Percentiles rank a stretch among this genome's conserved stretches.
These are phyloP conservation scores for Leccinum subrobustum DNA, from an alignment of 1,284 basidiomycete genomes.

Conservation along the genomic window DNA sequence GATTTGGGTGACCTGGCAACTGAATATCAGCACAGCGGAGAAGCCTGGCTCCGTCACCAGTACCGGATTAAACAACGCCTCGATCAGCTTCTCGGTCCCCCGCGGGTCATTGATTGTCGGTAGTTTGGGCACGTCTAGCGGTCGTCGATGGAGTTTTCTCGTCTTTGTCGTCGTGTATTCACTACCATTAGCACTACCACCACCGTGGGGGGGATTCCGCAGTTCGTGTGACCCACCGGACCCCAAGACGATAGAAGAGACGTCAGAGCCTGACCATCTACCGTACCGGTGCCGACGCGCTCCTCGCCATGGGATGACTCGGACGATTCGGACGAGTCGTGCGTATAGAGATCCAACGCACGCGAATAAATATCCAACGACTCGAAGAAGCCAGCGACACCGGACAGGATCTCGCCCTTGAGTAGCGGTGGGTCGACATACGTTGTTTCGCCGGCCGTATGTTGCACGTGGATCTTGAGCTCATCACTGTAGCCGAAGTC, in stretches of 20 bases:
- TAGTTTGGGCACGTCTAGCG: slow-evolving; percentile 48
- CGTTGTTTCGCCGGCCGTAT: no score
- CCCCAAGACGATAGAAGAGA: slow-evolving; percentile 24
- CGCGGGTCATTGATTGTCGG: slow-evolving; percentile 53
- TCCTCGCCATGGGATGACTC: no score
- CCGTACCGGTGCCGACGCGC: slow-evolving; percentile 30
- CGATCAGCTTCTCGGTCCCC: slow-evolving; percentile 69
- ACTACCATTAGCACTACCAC: background rate
- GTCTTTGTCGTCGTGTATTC: slow-evolving; percentile 7
- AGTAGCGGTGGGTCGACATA: no score
- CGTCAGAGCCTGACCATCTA: slow-evolving; percentile 22
- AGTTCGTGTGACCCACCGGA: slow-evolving; percentile 7
- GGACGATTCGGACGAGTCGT: no score
- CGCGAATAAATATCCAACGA: no score
- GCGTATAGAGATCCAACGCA: no score
- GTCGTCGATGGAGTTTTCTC: slow-evolving; percentile 23
- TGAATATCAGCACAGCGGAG: no score
- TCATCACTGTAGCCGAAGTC: no score
- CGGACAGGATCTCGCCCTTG: no score
- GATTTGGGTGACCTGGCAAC: no score
- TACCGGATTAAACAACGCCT: slow-evolving; percentile 73
- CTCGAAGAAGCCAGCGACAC: no score
- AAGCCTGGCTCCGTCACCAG: slow-evolving; percentile 8
- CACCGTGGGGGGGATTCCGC: background rate
- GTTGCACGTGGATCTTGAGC: no score